These are phyloP conservation scores for Friedmanniomyces simplex DNA, from an alignment of 495 filamentous ascomycete genomes.

Conservation along the genomic window DNA sequence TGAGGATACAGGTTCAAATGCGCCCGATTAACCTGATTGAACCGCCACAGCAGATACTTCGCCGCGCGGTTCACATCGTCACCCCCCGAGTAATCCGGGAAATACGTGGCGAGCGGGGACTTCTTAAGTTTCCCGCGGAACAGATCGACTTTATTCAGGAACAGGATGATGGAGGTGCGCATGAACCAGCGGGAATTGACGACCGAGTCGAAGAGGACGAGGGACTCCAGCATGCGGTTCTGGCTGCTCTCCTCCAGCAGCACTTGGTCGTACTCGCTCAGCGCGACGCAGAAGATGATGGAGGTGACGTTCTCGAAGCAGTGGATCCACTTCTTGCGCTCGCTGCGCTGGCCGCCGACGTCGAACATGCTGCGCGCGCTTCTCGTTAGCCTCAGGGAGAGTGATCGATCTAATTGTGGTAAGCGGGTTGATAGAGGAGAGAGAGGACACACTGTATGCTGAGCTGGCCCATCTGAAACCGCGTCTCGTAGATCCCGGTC, in stretches of 20 bases:
- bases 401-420: too few relatives aligned
- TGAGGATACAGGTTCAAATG: constrained; percentile 96
- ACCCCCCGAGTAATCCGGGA: constrained; percentile 94
- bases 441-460: constrained; percentile 83
- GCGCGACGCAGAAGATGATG: constrained; percentile 98
- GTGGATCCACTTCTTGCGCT: constrained; percentile 99
- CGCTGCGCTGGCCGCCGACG: constrained; percentile 91
- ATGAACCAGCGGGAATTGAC: constrained; percentile 99
- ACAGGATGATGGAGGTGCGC: constrained; percentile 95
- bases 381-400: constrained; percentile 2
- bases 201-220: constrained; percentile 96
- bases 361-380: constrained; percentile 78
- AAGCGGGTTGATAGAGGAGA: neutral
- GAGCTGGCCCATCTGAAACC: constrained; percentile 94
- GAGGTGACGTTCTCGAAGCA: constrained; percentile 99
- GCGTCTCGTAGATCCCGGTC: constrained; percentile 98
- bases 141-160: constrained; percentile 96
- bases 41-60: constrained; percentile 95
- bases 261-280: constrained; percentile 98
- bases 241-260: constrained; percentile 94
- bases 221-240: constrained; percentile 98
- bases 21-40: constrained; percentile 95
- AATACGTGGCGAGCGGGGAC: constrained; percentile 84
- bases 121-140: constrained; percentile 89
- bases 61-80: constrained; percentile 96